Evolutionary conservation across 345 rosid genomes (phyloP).

Genomic region (Odontarrhena argentea): DNA sequence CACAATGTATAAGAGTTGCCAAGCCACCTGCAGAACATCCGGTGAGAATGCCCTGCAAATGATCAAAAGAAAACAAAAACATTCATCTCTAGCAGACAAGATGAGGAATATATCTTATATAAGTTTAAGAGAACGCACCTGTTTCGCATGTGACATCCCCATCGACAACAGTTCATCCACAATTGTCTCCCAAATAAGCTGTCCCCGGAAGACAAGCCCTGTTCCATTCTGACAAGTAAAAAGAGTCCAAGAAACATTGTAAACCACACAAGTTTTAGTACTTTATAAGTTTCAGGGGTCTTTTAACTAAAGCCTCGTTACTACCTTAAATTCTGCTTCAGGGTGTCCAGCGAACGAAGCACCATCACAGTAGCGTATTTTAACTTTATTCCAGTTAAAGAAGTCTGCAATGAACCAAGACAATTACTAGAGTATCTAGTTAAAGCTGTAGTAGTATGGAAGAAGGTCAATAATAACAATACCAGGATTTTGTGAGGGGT

Average conservation of each 20-base stretch:
- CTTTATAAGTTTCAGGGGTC: neutral
- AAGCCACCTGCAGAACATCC: constrained; percentile 99
- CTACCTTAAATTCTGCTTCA: constrained; percentile 73
- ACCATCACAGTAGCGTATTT: constrained; percentile 88
- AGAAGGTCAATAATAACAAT: neutral
- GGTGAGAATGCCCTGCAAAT: constrained; percentile 71
- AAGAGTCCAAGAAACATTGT: constrained; percentile 46
- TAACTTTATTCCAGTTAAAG: constrained; percentile 82
- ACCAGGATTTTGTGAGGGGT: constrained; percentile 73
- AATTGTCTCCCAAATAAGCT: constrained; percentile 88
- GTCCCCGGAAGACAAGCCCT: constrained; percentile 76
- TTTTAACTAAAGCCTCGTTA: neutral
- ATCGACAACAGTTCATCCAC: constrained; percentile 69
- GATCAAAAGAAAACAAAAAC: neutral
- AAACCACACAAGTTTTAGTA: constrained; percentile 55
- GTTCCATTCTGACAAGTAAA: constrained; percentile 51
- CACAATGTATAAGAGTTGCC: constrained; percentile 87
- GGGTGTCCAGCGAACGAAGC: constrained; percentile 87
- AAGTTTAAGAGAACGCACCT: constrained; percentile 43
- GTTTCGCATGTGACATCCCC: constrained; percentile 74
- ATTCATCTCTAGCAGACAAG: constrained; percentile 5
- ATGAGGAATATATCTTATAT: neutral
- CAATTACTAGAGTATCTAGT: neutral
- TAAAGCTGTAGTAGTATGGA: neutral
- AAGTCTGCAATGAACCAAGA: constrained; percentile 51